Base-by-base conservation (phyloP, 1,284 basidiomycete genomes). In the Wallemia mellicola region DNA sequence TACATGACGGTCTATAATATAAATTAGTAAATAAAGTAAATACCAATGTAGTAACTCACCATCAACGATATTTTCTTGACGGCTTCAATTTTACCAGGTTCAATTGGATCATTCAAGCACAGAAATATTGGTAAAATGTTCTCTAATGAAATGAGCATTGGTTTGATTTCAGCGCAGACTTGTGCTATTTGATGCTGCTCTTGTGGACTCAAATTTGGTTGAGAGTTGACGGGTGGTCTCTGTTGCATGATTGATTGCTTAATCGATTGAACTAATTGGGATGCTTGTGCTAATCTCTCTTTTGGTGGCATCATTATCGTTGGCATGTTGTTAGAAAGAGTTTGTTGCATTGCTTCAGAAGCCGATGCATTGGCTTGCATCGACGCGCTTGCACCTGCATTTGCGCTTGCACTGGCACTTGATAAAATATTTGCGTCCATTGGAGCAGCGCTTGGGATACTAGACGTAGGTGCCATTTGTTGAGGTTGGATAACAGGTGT, bases 241-340 rank as follows among this genome's bases (percentile, higher is more conserved):
- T 26, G 27, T 24, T 57, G 55, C 25, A 27, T 57, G 55, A 57
- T 57, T 2, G 9, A 19, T 25, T 26, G 25, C 24, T 57, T 26
- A 17, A 57, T 57, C 7, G 24, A 27, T 25, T 57, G 24, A 11
- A 57, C 27, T 9, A 57, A 15, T 28, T 57, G 55, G 3, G 27
- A 27, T 7, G 55, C 55, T 25, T 57, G 55, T 17, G 55, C 5
- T 14, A 57, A 25, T 24, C 27, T 57, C 55, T 57, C 55, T 28
- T 57, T 57, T 28, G 55, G 24, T 11, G 55, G 55, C 55, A 57
- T 57, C 25, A 57, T 28, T 7, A 57, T n/a, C n/a, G n/a, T 57
- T 24, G 55, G 55, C 55, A 57, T 11, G 24, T 24, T 24, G 24
- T 14, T 28, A 24, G 9, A 2, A 19, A 57, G 15, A 7, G 25